These are phyloP conservation scores for Zoysia japonica DNA, from an alignment of 176 grass and related monocot genomes.

Conservation along the genomic window DNA sequence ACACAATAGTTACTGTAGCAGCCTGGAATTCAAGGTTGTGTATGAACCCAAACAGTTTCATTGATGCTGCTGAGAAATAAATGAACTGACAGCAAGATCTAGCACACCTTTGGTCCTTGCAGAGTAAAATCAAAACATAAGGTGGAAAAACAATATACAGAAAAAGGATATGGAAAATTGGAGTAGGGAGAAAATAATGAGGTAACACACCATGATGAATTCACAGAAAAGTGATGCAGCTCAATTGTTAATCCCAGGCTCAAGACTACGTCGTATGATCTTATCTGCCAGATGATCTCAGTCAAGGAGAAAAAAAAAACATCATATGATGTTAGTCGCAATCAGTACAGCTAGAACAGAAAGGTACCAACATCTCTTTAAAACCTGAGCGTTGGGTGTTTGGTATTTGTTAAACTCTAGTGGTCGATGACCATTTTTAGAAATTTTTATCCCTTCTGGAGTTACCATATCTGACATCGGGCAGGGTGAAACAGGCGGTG, in stretches of 20 bases:
- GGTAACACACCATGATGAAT: neutral
- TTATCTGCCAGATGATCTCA: neutral
- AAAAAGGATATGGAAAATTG: neutral
- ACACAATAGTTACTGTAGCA: neutral
- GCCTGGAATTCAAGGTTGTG: neutral
- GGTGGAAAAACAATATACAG: neutral
- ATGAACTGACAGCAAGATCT: neutral
- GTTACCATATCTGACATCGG: no score
- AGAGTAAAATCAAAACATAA: neutral
- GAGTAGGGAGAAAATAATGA: neutral
- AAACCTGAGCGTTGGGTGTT: slow-evolving; percentile 24
- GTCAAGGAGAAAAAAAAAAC: neutral
- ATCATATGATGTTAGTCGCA: neutral
- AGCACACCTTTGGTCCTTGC: neutral
- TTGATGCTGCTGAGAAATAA: neutral
- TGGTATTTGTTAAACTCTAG: no score
- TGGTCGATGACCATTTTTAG: no score
- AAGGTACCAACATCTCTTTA: slow-evolving; percentile 32
- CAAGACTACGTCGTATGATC: neutral
- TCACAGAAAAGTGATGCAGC: neutral
- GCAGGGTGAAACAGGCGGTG: no score
- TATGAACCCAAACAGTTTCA: neutral
- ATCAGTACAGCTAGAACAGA: slow-evolving; percentile 24
- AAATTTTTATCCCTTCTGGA: no score
- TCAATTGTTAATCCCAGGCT: neutral